A percentile compares a stretch with the other conserved stretches of the same genome.
These are phyloP conservation scores for Fusarium dimerum DNA, from an alignment of 2,329 filamentous ascomycete genomes.

Conservation along the genomic window DNA sequence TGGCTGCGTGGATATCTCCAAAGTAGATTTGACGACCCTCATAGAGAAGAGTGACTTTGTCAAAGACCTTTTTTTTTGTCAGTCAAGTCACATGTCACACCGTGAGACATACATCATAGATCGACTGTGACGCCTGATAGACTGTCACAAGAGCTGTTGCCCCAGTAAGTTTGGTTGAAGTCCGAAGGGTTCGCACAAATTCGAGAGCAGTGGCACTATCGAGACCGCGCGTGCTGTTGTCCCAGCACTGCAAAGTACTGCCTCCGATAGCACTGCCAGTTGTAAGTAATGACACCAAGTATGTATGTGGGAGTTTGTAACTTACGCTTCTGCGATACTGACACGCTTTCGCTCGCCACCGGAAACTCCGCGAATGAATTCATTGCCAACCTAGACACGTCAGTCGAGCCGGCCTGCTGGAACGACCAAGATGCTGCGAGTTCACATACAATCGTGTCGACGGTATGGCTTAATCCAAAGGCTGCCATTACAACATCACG, in stretches of 20 bases:
- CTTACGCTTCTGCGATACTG: constrained; percentile 67
- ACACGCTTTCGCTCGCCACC: constrained; percentile 76
- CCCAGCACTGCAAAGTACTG: constrained; percentile 21
- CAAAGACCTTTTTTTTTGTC: constrained; percentile 51
- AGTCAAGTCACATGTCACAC: no score
- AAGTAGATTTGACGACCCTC: constrained; percentile 64
- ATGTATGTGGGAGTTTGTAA: neutral
- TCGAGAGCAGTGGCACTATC: constrained; percentile 16
- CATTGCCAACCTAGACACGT: constrained; percentile 64
- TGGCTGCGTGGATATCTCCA: constrained; percentile 21
- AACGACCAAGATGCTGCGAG: no score
- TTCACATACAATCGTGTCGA: no score
- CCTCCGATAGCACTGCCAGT: no score
- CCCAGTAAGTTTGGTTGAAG: neutral
- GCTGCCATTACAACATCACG: no score
- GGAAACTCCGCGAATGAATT: constrained; percentile 73
- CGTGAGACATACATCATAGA: neutral
- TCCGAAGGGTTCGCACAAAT: neutral
- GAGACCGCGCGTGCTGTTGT: constrained; percentile 28
- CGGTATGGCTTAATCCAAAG: no score
- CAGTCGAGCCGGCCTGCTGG: no score
- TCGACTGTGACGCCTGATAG: constrained; percentile 4
- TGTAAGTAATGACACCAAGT: no score
- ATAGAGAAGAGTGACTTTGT: constrained; percentile 68
- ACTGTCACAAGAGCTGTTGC: neutral